Base-by-base conservation (phyloP, 2,329 filamentous ascomycete species). In the Calcarisporium arbuscula region DNA sequence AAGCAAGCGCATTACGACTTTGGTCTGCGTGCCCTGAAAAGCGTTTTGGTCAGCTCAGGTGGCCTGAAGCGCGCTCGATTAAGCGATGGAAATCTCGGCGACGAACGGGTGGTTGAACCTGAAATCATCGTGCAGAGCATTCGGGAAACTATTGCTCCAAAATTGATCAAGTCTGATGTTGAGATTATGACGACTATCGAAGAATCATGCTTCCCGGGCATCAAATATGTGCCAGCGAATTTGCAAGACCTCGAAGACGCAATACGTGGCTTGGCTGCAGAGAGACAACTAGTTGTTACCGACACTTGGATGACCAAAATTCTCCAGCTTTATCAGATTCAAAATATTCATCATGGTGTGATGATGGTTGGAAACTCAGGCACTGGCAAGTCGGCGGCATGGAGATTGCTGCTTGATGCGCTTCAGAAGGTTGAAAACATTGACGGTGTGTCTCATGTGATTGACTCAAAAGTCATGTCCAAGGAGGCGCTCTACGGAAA, bases 291-390 rank as follows among this genome's bases (percentile, higher is more conserved):
- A 11, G 86, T 95, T 8, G 84, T 94, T 47, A 95, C 82, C 39
- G 89, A 96, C 36, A 80, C 82, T 30, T 99, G 94, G 94, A 88
- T 96, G 77, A 92, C 86, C 38, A 99, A 99, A 65, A 81, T 94
- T 21, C 72, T 98, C 8, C 92, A 99, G 58, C 75, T 98, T 3
- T 96, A 95, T 58, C 92, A 99, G 59, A 99, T 99, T 43, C 92
- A 96, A 60, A 85, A 82, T 46, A 88, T 98, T 39, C 92, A 99
- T 53, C 92, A 99, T 49, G 92, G 92, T 82, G 92, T 99, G 19
- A 99, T 99, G 94, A 96, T 98, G 92, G 92, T 99, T 8, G 92
- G 92, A 43, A 88, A 86, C 53, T 95, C 94, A 19, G 92, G 94
- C n/a, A 84, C 90, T 29, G 94, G 94, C 55, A 99, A 99, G 65